phyloP scores from a whole-genome alignment of 768 basidiomycete genomes.

The Lactifluus rugatus region DNA sequence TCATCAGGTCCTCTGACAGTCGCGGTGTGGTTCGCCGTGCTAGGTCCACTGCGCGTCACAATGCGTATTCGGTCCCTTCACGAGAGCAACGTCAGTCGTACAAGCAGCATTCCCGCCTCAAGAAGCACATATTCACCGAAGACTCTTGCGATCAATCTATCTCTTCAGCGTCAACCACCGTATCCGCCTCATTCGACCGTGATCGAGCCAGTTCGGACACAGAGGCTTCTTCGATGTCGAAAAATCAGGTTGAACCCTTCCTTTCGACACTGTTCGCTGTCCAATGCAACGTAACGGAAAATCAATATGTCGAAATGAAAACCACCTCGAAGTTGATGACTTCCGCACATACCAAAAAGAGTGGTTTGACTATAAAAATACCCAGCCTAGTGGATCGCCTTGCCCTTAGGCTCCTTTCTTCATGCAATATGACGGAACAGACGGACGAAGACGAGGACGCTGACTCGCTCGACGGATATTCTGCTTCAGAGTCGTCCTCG shows the following conservation, averaged over 20 bases:
- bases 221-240: not conserved
- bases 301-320: not conserved
- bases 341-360: not conserved
- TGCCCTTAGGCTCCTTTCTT: not conserved
- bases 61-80: constrained; percentile 1
- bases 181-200: not conserved
- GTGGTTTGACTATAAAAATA: constrained; percentile 2
- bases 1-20: not conserved
- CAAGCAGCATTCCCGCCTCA: not conserved
- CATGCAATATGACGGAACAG: not conserved
- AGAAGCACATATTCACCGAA: constrained; percentile 2
- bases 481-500: constrained; percentile 6
- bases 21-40: not conserved
- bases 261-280: not conserved
- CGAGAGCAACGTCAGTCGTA: constrained; percentile 3
- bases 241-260: not conserved
- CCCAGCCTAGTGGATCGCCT: constrained; percentile 7
- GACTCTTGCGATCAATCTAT: not conserved
- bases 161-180: not conserved
- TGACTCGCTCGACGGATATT: not conserved
- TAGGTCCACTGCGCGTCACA: constrained; percentile 1
- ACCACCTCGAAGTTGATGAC: not conserved
- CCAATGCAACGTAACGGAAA: not conserved
- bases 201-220: not conserved
- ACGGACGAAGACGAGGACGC: not conserved